phyloP scores from a whole-genome alignment of 345 rosid genomes.

The Lumnitzera littorea region DNA sequence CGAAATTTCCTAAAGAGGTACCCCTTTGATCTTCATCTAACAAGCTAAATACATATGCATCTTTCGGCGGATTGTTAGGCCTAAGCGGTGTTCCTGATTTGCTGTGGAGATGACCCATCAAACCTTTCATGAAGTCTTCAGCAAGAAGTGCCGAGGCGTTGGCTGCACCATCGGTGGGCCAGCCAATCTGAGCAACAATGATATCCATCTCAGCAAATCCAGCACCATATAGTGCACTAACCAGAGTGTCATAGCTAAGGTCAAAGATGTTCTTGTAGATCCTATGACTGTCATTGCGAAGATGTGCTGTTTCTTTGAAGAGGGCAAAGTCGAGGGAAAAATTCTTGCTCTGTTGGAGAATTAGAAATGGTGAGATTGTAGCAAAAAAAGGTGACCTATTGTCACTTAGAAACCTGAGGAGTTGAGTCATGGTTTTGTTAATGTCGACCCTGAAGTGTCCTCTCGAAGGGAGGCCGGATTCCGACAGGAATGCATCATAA shows the following conservation, averaged over 20 bases:
- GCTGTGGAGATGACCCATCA: conserved; percentile 53
- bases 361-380: conserved; percentile 56
- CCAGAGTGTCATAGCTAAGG: conserved; percentile 55
- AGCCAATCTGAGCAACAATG: conserved; percentile 67
- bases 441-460: conserved; percentile 77
- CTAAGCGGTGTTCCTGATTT: conserved; percentile 53
- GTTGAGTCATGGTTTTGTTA: conserved; percentile 78
- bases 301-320: conserved; percentile 46
- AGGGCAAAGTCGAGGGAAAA: conserved; percentile 62
- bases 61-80: conserved; percentile 47
- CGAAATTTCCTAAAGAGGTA: conserved; percentile 54
- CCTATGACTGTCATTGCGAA: conserved; percentile 46
- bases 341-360: conserved; percentile 59
- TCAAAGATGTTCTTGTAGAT: conserved; percentile 80
- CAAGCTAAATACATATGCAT: conserved; percentile 61
- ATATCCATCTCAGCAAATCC: conserved; percentile 65
- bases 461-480: conserved; percentile 54
- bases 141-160: conserved; percentile 59
- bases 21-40: conserved; percentile 71
- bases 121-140: conserved; percentile 51
- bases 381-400: conserved; percentile 69
- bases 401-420: conserved; percentile 59
- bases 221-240: conserved; percentile 44
- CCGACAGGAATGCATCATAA: conserved; percentile 55
- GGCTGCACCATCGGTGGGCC: conserved; percentile 91